Conservation (phyloP, 2,329 filamentous ascomycete genomes). For the Trichoderma brevicompactum region DNA sequence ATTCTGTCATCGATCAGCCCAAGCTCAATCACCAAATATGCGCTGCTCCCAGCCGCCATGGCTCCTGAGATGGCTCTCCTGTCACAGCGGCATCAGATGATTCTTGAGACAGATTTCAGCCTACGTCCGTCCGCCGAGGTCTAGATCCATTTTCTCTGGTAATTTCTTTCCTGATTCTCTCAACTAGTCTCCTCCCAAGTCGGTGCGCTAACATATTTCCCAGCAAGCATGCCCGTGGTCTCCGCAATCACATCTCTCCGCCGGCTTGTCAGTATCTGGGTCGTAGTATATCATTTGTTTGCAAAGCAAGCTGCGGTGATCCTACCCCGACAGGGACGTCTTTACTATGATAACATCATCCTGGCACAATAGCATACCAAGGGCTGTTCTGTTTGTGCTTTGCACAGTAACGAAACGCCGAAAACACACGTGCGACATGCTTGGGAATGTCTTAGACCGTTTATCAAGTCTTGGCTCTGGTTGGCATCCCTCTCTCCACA, state of each 20-base stretch:
- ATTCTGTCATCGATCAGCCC: not conserved
- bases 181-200: slow-evolving; percentile 4
- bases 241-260: slow-evolving; percentile 20
- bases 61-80: not conserved
- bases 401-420: not conserved
- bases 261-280: not conserved
- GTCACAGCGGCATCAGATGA: slow-evolving; percentile 14
- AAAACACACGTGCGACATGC: slow-evolving; percentile 18
- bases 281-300: not conserved
- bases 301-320: not conserved
- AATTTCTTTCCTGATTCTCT: not conserved
- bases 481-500: not conserved
- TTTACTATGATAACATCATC: not conserved
- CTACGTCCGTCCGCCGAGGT: slow-evolving; percentile 6
- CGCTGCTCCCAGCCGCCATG: slow-evolving; percentile 1
- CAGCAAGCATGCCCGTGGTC: slow-evolving; percentile 7
- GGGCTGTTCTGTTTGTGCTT: not conserved
- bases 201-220: slow-evolving; percentile 16
- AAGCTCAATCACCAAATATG: not conserved
- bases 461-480: not conserved
- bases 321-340: not conserved
- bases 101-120: slow-evolving; percentile 7
- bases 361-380: not conserved
- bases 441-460: slow-evolving; percentile 6
- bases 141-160: not conserved